phyloP scores from a whole-genome alignment of 331 rosid species.

The Quercus lobata region DNA sequence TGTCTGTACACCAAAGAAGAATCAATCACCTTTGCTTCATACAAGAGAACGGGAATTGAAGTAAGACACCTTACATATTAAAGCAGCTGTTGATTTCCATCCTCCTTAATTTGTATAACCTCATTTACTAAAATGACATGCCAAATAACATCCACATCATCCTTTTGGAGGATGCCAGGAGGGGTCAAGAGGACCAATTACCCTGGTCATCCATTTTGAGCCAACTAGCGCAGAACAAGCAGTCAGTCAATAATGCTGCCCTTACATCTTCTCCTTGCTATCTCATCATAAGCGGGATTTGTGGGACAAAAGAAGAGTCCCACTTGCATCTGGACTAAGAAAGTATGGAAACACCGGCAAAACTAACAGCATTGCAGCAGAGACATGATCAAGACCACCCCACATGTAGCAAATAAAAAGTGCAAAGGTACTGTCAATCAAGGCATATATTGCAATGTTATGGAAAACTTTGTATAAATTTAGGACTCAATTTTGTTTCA shows the following conservation, averaged over 20 bases:
- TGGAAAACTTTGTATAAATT: not conserved
- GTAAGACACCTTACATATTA: not conserved
- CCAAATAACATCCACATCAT: not conserved
- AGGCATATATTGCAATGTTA: not conserved
- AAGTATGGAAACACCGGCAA: not conserved
- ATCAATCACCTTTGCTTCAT: not conserved
- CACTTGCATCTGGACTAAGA: not conserved
- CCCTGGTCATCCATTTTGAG: not conserved
- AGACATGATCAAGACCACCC: not conserved
- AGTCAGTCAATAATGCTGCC: slow-evolving; percentile 1
- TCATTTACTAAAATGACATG: not conserved
- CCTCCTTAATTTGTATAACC: not conserved
- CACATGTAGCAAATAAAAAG: slow-evolving; percentile 3
- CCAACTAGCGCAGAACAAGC: not conserved
- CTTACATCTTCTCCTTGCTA: not conserved
- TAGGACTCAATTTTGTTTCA: not conserved
- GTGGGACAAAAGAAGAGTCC: slow-evolving; percentile 2
- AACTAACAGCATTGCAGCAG: slow-evolving; percentile 2
- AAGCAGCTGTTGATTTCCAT: not conserved
- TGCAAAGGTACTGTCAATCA: not conserved
- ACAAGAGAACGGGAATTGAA: not conserved
- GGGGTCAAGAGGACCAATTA: not conserved
- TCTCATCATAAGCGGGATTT: not conserved
- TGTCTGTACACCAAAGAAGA: slow-evolving; percentile 47
- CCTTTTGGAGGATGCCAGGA: not conserved